Percentiles rank a stretch among this genome's conserved stretches.
These are phyloP conservation scores for Cercophora samala DNA, from an alignment of 495 filamentous ascomycete genomes.

Conservation along the genomic window DNA sequence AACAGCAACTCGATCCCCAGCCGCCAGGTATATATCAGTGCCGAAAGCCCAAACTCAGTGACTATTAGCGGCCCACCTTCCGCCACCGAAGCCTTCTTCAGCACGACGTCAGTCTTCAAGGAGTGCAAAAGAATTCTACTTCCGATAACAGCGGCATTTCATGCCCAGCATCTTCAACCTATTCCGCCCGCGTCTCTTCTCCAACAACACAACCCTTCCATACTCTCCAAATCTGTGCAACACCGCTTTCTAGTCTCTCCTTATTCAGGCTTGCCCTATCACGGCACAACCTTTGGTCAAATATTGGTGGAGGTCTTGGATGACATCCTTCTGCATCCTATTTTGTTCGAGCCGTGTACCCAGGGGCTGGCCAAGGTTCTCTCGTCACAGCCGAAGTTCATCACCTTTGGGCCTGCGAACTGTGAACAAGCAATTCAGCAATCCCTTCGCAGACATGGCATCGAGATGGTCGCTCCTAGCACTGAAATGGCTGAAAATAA, in stretches of 20 bases:
- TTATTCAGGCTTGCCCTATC: conserved; percentile 13
- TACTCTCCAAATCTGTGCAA: conserved; percentile 12
- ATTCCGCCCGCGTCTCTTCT: conserved; percentile 1
- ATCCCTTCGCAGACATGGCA: conserved; percentile 3
- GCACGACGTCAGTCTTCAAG: not conserved
- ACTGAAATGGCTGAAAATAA: not conserved
- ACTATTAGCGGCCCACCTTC: conserved; percentile 41
- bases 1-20: conserved; percentile 10
- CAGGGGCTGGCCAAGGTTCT: conserved; percentile 4
- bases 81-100: conserved; percentile 13
- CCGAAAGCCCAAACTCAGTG: conserved; percentile 32
- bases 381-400: not conserved
- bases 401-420: conserved; percentile 17
- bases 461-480: not conserved
- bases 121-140: conserved; percentile 47
- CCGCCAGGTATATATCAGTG: conserved; percentile 21
- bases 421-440: conserved; percentile 17
- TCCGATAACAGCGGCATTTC: conserved; percentile 57
- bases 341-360: conserved; percentile 13
- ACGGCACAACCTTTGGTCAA: conserved; percentile 7
- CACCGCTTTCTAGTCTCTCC: conserved; percentile 17
- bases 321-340: conserved; percentile 18
- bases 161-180: conserved; percentile 19
- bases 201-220: not conserved
- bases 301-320: conserved; percentile 5